Percentiles rank a stretch among this genome's conserved stretches.
Conservation (phyloP, 805 yeast species). For the Osmozyma mogii region DNA sequence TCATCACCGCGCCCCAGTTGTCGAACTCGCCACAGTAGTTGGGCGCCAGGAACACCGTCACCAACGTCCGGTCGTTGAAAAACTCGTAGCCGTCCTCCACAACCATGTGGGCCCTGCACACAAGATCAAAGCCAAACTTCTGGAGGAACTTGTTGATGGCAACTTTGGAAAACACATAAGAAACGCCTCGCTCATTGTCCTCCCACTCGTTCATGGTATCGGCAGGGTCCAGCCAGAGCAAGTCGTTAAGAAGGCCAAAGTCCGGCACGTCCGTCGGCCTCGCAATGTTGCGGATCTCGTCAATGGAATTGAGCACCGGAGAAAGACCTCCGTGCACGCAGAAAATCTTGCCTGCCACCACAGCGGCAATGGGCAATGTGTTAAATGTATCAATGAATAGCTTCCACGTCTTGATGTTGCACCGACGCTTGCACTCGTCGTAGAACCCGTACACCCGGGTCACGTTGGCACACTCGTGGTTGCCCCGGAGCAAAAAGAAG, state of each 20-base stretch:
- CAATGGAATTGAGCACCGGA: slow-evolving; percentile 65
- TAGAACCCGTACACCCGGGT: slow-evolving; percentile 96
- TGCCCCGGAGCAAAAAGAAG: slow-evolving; percentile 86
- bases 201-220: slow-evolving; percentile 82
- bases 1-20: slow-evolving; percentile 98
- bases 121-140: slow-evolving; percentile 72
- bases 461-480: slow-evolving; percentile 96
- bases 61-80: slow-evolving; percentile 62
- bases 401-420: slow-evolving; percentile 91
- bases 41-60: slow-evolving; percentile 70
- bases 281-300: slow-evolving; percentile 66
- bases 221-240: slow-evolving; percentile 82
- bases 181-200: slow-evolving; percentile 79
- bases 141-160: slow-evolving; percentile 72
- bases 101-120: slow-evolving; percentile 84
- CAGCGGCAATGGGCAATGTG: slow-evolving; percentile 90
- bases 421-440: slow-evolving; percentile 94
- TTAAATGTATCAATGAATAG: slow-evolving; percentile 90
- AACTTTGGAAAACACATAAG: slow-evolving; percentile 70
- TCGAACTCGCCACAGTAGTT: slow-evolving; percentile 80
- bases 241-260: slow-evolving; percentile 67
- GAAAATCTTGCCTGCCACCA: slow-evolving; percentile 91
- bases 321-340: slow-evolving; percentile 83
- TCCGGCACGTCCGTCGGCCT: slow-evolving; percentile 86
- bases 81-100: slow-evolving; percentile 77